phyloP scores from a whole-genome alignment of 495 filamentous ascomycete species.

The Penicillium lagena region DNA sequence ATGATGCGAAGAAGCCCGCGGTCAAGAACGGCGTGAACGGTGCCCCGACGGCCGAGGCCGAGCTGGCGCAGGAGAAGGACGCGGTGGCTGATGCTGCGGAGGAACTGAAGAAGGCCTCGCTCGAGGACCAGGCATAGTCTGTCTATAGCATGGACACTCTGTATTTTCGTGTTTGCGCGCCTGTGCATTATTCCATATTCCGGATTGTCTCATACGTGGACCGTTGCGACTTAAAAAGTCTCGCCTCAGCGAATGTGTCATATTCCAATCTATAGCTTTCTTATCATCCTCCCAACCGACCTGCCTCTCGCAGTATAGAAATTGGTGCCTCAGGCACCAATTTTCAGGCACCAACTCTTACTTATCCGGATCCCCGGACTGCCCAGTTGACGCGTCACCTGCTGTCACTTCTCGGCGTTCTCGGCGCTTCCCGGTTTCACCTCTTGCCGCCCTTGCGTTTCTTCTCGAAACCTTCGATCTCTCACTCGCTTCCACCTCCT shows the following conservation, averaged over 20 bases:
- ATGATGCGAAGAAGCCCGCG: slow-evolving; percentile 49
- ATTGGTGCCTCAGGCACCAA: too few relatives aligned
- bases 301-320: too few relatives aligned
- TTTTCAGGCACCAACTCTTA: not conserved
- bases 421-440: too few relatives aligned
- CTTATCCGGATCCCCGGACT: not conserved
- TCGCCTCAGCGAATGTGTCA: too few relatives aligned
- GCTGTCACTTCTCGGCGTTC: too few relatives aligned
- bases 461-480: slow-evolving; percentile 1
- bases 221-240: too few relatives aligned
- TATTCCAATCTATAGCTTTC: too few relatives aligned
- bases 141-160: slow-evolving; percentile 8
- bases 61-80: slow-evolving; percentile 53
- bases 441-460: slow-evolving; percentile 3
- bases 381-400: too few relatives aligned
- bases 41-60: slow-evolving; percentile 43
- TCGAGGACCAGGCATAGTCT: slow-evolving; percentile 48
- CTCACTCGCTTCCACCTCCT: not conserved
- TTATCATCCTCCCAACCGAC: too few relatives aligned
- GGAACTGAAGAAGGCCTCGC: slow-evolving; percentile 51
- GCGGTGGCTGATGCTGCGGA: slow-evolving; percentile 49
- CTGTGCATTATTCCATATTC: slow-evolving; percentile 9
- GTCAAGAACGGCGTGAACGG: slow-evolving; percentile 45
- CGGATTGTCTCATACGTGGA: too few relatives aligned
- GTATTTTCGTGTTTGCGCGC: slow-evolving; percentile 3